phyloP scores from a whole-genome alignment of 108 stramenopile species.

The Chaetoceros tenuissimus region DNA sequence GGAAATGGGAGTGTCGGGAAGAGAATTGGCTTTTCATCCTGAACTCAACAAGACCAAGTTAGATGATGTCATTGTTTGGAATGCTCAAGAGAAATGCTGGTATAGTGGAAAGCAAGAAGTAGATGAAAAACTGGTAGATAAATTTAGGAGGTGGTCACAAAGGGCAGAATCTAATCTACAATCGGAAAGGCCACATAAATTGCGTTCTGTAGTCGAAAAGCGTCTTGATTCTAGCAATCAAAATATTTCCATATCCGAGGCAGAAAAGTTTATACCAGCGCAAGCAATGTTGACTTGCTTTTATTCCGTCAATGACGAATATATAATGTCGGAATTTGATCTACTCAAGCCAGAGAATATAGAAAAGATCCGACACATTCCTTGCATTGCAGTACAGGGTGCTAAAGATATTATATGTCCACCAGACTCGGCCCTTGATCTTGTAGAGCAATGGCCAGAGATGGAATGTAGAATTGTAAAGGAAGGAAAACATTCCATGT shows the following conservation, averaged over 20 bases:
- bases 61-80: neutral
- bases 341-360: slow-evolving; percentile 9
- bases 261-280: slow-evolving; percentile 38
- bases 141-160: too few species aligned
- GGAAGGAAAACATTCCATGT: slow-evolving; percentile 67
- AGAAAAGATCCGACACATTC: slow-evolving; percentile 15
- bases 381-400: slow-evolving; percentile 68
- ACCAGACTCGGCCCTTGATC: slow-evolving; percentile 61
- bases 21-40: neutral
- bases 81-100: slow-evolving; percentile 5
- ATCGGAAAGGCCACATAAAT: neutral
- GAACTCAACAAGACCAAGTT: too few species aligned
- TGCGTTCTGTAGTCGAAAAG: too few species aligned
- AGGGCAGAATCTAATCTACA: too few species aligned
- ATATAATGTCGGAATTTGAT: slow-evolving; percentile 15
- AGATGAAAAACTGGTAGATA: too few species aligned
- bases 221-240: too few species aligned
- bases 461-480: slow-evolving; percentile 58
- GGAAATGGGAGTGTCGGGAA: slow-evolving; percentile 40
- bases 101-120: too few species aligned
- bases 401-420: slow-evolving; percentile 64
- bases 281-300: slow-evolving; percentile 76
- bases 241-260: too few species aligned
- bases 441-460: slow-evolving; percentile 36
- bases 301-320: slow-evolving; percentile 53